Conservation (phyloP, 2,329 filamentous ascomycete genomes). For the Apiospora marii region DNA sequence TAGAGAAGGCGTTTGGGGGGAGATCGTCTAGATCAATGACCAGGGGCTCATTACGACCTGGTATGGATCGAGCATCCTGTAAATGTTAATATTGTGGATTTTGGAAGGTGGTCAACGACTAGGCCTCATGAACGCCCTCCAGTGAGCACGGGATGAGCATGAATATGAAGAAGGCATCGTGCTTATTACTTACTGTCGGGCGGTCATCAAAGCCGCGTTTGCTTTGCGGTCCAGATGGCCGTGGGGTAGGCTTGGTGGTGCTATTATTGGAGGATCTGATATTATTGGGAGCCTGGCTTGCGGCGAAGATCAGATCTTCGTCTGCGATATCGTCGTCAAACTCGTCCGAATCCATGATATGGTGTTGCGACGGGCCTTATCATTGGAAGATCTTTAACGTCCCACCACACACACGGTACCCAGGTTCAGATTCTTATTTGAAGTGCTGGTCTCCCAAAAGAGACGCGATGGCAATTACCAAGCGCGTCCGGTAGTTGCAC, state of each 20-base stretch:
- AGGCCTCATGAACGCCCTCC: background rate
- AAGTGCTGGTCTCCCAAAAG: too few species aligned
- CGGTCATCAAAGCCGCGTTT: slow-evolving; percentile 27
- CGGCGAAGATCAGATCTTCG: slow-evolving; percentile 69
- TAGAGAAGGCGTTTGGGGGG: slow-evolving; percentile 73
- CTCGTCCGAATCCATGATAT: slow-evolving; percentile 64
- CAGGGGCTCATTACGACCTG: background rate
- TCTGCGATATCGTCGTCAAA: slow-evolving; percentile 72
- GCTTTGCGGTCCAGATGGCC: slow-evolving; percentile 17
- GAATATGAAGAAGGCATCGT: background rate
- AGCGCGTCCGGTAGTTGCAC: background rate
- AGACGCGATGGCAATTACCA: background rate
- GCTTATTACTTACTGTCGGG: slow-evolving; percentile 26
- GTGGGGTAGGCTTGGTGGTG: slow-evolving; percentile 31
- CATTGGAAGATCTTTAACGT: background rate
- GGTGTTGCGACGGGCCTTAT: background rate
- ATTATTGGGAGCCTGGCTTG: slow-evolving; percentile 54
- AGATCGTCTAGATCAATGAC: slow-evolving; percentile 60
- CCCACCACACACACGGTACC: background rate
- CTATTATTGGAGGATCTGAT: slow-evolving; percentile 34
- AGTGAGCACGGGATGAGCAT: background rate
- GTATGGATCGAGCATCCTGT: background rate
- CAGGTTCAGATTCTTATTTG: too few species aligned
- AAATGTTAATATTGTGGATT: background rate
- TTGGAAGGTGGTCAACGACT: background rate